phyloP scores from a whole-genome alignment of 768 basidiomycete genomes.

The Chalciporus sphaerocephalus region DNA sequence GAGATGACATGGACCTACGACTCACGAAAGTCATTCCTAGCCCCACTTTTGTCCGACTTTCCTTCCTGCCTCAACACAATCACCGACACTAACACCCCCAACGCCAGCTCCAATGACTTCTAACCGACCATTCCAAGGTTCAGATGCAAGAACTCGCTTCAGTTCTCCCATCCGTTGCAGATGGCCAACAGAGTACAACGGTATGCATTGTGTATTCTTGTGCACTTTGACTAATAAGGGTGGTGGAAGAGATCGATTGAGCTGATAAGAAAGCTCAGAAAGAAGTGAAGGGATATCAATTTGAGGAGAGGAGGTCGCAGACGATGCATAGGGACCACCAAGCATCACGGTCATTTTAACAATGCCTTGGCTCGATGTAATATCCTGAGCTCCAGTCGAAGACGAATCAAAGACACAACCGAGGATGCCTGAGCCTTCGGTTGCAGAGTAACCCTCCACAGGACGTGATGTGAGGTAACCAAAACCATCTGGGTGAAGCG shows the following conservation, averaged over 20 bases:
- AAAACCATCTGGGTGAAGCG: slow-evolving; percentile 81
- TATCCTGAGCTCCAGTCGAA: slow-evolving; percentile 59
- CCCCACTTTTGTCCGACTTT: slow-evolving; percentile 44
- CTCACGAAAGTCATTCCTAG: slow-evolving; percentile 18
- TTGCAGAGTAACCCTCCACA: slow-evolving; percentile 43
- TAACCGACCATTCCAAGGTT: slow-evolving; percentile 46
- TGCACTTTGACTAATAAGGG: slow-evolving; percentile 53
- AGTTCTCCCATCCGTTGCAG: slow-evolving; percentile 62
- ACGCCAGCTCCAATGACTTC: slow-evolving; percentile 82
- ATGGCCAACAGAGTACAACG: slow-evolving; percentile 72
- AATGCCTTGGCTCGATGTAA: slow-evolving; percentile 31
- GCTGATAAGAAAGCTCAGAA: slow-evolving; percentile 41
- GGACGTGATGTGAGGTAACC: slow-evolving; percentile 92
- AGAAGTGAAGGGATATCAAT: slow-evolving; percentile 24
- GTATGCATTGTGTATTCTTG: slow-evolving; percentile 68
- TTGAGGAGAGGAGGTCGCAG: slow-evolving; percentile 11
- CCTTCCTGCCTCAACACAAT: slow-evolving; percentile 77
- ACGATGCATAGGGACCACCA: slow-evolving; percentile 63
- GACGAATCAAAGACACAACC: slow-evolving; percentile 91
- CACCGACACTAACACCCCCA: slow-evolving; percentile 80
- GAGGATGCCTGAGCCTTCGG: slow-evolving; percentile 49
- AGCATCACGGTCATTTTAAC: slow-evolving; percentile 90
- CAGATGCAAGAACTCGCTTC: slow-evolving; percentile 35
- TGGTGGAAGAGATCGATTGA: slow-evolving; percentile 45
- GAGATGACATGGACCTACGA: slow-evolving; percentile 4